A percentile compares a stretch with the other conserved stretches of the same genome.
Conservation (phyloP, 306 rosid genomes). For the Castanospermum australe region DNA sequence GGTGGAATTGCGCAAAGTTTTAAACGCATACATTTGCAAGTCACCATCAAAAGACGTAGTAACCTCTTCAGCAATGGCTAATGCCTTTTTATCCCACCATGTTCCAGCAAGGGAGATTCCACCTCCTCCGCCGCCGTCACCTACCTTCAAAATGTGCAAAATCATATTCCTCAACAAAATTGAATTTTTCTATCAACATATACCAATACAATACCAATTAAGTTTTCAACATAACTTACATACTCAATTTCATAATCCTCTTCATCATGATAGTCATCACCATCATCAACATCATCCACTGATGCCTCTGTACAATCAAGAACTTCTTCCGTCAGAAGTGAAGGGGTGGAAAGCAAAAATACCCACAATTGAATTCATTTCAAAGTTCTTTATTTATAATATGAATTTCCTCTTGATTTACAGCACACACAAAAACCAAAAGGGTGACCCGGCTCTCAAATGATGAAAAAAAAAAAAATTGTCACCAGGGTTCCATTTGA, state of each 20-base stretch:
- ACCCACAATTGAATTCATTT: background rate
- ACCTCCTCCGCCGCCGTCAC: conserved; percentile 91
- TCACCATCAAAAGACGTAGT: conserved; percentile 66
- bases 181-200: background rate
- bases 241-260: conserved; percentile 49
- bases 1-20: conserved; percentile 59
- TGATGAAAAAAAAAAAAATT: too few relatives aligned
- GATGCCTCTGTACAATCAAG: conserved; percentile 39
- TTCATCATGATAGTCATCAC: conserved; percentile 34
- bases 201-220: background rate
- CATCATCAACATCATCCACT: conserved; percentile 42
- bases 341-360: background rate
- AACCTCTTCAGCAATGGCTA: conserved; percentile 78
- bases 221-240: conserved; percentile 43
- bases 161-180: background rate
- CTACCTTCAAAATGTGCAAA: conserved; percentile 53
- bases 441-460: too few relatives aligned
- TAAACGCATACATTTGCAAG: conserved; percentile 78
- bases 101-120: conserved; percentile 85
- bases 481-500: background rate
- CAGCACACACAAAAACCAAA: too few relatives aligned
- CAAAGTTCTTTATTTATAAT: background rate
- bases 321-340: conserved; percentile 11
- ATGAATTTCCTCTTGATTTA: background rate
- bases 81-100: conserved; percentile 92